Base-by-base conservation (phyloP, 106 monocot genomes). In the Iris macrosiphon region DNA sequence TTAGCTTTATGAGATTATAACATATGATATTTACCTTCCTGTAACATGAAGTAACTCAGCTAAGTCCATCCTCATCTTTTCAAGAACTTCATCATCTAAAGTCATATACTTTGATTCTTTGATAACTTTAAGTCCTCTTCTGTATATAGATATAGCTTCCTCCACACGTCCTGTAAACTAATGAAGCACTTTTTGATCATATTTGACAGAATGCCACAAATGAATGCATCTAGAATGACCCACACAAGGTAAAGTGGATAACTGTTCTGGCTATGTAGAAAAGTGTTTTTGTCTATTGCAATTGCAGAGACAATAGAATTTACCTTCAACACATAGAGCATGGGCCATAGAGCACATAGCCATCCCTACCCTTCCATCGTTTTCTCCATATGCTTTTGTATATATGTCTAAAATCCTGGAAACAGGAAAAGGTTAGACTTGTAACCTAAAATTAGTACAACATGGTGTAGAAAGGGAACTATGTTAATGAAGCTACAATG, bases 281-380 rank as follows among this genome's bases (percentile, higher is more conserved):
- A 47, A 38, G 14, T 59, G 25, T 42, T 7, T 46, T 67, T 56
- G 17, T 21, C 25, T 52, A 52, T 4, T 45, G 0, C 7, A 6
- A 31, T 7, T 41, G 27, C n/a, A 40, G 39, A 6, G 39, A 38
- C 17, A 19, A 37, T 3, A 38, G 20, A 57, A 40, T 5, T 51
- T 72, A 90, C 92, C 92, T 87, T 80, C 77, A 41, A 83, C 92
- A 70, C 83, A 87, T 20, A 79, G 63, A 55, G 68, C 79, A 72
- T 79, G 76, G 24, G 92, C 87, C 69, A 93, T 60, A 22, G 79
- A 82, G 61, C 83, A 87, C 72, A 83, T 69, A 39, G 87, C 92
- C 68, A 87, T 76, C 51, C 87, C 92, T 44, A 74, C 79, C 50
- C 68, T 87, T 69, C 87, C 92, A 78, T 87, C 71, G 46, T 64